phyloP scores from a whole-genome alignment of 805 yeast species.

The Ogataea pilisensis region DNA sequence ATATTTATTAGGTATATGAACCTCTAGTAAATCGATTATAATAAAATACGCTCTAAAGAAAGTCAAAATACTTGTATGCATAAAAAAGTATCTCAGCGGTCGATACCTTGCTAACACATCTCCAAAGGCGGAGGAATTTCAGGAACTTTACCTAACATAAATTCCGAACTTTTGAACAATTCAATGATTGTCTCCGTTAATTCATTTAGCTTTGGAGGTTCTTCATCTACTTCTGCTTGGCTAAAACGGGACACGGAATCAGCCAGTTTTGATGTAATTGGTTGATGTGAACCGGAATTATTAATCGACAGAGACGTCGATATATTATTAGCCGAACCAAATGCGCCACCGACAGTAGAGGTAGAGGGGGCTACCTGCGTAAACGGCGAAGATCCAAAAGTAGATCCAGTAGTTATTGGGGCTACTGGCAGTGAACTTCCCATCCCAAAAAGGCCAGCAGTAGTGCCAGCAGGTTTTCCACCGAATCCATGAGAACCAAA shows the following conservation, averaged over 20 bases:
- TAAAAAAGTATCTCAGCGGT: no score
- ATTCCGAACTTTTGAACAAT: constrained; percentile 44
- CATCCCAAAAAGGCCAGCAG: no score
- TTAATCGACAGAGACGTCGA: background rate
- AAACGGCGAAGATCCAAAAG: background rate
- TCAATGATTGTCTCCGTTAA: constrained; percentile 40
- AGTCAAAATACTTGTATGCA: no score
- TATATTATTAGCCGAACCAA: background rate
- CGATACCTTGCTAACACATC: constrained; percentile 33
- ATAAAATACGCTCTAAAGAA: no score
- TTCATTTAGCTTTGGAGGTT: constrained; percentile 30
- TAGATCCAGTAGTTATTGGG: background rate
- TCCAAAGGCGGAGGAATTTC: constrained; percentile 67
- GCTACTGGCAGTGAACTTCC: no score
- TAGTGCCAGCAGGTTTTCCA: no score
- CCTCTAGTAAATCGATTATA: no score
- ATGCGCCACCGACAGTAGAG: background rate
- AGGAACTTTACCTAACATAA: constrained; percentile 63
- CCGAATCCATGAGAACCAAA: constrained; percentile 1
- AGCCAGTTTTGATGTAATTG: no score
- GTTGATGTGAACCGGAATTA: no score
- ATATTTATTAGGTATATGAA: no score
- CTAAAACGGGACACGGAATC: constrained; percentile 10
- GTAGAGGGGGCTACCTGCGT: background rate
- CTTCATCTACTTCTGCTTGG: constrained; percentile 22